phyloP scores from a whole-genome alignment of 1,284 basidiomycete genomes.

The Porodaedalea pini region DNA sequence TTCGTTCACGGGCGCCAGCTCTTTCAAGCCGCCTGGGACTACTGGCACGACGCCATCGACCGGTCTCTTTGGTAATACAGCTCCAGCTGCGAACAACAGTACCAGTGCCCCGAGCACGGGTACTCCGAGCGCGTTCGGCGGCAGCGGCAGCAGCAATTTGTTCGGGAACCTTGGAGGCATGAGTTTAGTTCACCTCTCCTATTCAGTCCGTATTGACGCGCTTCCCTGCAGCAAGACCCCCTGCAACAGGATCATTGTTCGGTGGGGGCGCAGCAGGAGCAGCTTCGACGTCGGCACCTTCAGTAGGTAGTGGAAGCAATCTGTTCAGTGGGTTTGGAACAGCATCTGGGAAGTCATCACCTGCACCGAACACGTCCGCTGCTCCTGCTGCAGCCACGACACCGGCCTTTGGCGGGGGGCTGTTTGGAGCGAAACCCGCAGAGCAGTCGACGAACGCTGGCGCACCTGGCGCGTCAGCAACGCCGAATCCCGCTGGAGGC shows the following conservation, averaged over 20 bases:
- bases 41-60: neutral
- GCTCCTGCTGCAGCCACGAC: neutral
- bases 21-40: conserved; percentile 8
- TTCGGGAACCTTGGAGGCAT: conserved; percentile 11
- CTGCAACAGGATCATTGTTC: conserved; percentile 16
- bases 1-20: conserved; percentile 6
- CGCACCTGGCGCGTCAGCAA: neutral
- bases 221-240: conserved; percentile 13
- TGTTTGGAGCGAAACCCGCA: conserved; percentile 20
- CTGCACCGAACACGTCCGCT: neutral
- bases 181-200: no score
- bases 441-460: neutral
- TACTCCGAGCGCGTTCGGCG: conserved; percentile 15
- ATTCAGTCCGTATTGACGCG: neutral
- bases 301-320: conserved; percentile 8
- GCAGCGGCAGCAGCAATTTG: neutral
- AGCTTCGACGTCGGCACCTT: neutral
- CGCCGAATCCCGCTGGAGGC: conserved; percentile 8
- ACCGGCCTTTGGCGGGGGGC: neutral
- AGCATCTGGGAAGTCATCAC: conserved; percentile 12
- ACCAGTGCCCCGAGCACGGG: neutral
- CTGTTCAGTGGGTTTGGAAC: conserved; percentile 19
- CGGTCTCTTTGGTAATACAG: conserved; percentile 7
- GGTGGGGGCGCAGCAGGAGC: conserved; percentile 14
- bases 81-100: conserved; percentile 3